A percentile compares a stretch with the other conserved stretches of the same genome.
phyloP scores from a whole-genome alignment of 768 basidiomycete species.

The Dacryopinax spathularia region DNA sequence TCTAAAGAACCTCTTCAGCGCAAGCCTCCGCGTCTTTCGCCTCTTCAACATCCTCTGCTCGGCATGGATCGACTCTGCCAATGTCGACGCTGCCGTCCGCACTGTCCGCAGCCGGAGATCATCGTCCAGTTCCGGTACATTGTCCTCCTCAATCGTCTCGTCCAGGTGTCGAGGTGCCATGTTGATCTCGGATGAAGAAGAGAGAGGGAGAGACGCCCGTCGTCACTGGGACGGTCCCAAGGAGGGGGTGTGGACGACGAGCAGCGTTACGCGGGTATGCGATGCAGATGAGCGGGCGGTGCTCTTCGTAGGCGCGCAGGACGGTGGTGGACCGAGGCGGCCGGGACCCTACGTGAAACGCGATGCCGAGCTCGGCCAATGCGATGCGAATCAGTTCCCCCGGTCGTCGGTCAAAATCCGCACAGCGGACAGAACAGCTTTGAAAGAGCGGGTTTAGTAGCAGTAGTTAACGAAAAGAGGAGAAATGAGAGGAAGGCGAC shows the following conservation, averaged over 20 bases:
- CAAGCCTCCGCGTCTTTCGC: constrained; percentile 10
- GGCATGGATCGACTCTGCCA: constrained; percentile 70
- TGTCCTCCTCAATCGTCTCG: constrained; percentile 9
- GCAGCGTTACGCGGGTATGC: background rate
- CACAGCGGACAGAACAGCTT: background rate
- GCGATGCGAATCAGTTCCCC: no score
- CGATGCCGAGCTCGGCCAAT: background rate
- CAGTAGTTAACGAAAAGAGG: background rate
- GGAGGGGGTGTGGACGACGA: background rate
- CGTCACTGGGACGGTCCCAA: background rate
- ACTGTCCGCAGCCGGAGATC: constrained; percentile 78
- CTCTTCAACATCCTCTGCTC: constrained; percentile 29
- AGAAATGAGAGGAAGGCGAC: background rate
- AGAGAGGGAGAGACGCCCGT: background rate
- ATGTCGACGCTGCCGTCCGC: constrained; percentile 81
- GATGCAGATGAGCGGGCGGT: background rate
- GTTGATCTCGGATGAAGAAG: background rate
- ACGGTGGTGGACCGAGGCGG: background rate
- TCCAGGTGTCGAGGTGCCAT: constrained; percentile 4
- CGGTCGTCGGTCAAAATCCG: background rate
- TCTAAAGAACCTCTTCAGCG: constrained; percentile 8
- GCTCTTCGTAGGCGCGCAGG: background rate
- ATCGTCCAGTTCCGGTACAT: constrained; percentile 38
- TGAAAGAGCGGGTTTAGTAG: background rate
- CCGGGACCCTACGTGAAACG: background rate